Percentiles rank a stretch among this genome's conserved stretches.
Conservation (phyloP, 306 rosid species). For the Pyrus communis region DNA sequence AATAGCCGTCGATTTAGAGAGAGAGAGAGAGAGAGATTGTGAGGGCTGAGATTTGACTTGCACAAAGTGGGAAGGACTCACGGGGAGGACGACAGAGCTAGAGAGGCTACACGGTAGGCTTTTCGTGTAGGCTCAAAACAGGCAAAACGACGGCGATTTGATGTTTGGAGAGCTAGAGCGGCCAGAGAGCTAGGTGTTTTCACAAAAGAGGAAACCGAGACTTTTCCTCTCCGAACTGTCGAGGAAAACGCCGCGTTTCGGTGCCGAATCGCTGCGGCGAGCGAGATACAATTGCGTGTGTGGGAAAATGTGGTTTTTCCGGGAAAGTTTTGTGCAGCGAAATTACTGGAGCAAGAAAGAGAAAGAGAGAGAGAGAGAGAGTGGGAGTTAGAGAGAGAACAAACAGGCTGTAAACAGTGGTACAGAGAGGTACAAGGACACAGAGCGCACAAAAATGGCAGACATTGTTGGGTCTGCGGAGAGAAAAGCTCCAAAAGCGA, state of each 20-base stretch:
- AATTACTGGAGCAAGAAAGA: not conserved
- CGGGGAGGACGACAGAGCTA: not conserved
- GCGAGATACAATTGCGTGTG: not conserved
- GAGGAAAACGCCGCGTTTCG: not conserved
- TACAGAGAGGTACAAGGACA: not conserved
- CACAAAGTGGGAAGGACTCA: not conserved
- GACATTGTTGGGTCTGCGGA: not conserved
- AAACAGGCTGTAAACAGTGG: not conserved
- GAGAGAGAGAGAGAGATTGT: not conserved
- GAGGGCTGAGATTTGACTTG: not conserved
- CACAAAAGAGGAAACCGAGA: not conserved
- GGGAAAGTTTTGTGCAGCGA: not conserved
- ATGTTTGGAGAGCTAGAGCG: not conserved
- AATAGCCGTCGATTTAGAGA: conserved; percentile 43
- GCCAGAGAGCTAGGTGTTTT: not conserved
- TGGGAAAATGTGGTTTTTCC: conserved; percentile 8
- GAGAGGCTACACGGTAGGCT: not conserved
- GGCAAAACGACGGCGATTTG: conserved; percentile 15
- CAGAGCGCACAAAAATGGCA: conserved; percentile 1
- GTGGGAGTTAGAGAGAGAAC: not conserved
- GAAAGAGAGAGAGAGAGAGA: not conserved
- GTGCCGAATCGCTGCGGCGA: not conserved
- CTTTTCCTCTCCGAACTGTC: not conserved
- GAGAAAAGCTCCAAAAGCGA: not conserved
- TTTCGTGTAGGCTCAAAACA: not conserved